Evolutionary conservation across 805 yeast genomes (phyloP), one percentile per base, ranked within the genome.

Genomic region (Saccharomycopsis lassenensis): DNA sequence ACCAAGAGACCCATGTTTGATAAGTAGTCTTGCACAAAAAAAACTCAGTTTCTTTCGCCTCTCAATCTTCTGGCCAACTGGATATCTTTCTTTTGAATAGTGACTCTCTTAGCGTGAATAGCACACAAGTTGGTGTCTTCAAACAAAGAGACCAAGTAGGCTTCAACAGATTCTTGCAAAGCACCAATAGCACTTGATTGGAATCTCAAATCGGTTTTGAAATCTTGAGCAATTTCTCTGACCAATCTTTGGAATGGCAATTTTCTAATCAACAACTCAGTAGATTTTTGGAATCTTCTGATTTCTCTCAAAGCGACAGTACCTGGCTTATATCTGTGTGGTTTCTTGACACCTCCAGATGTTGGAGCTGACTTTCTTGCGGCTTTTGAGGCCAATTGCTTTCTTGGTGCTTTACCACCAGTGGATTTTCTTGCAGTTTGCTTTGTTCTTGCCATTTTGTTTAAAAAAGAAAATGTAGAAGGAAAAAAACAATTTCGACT

Each of bases 301-400:
- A 81, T 81, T 68, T 81, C 91, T 74, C 89, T 78, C 60, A 81
- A 78, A 55, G 93, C 93, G 58, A 80, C 89, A 57, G 89, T 80
- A 77, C 93, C 93, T 59, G 93, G 93, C 83, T 81, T 82, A 69
- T 81, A 82, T 76, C 93, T 78, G 74, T 79, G 91, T 48, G 87
- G 86, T 69, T 80, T 81, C 79, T 80, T 81, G 58, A 81, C 89
- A 70, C 89, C 91, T 57, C 89, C 89, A 41, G 75, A 64, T 40
- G 80, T 65, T 63, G 87, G 86, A 42, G 87, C 89, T 31, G 89
- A 78, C 65, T 81, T 81, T 69, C 91, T 75, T 51, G 93, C 91
- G 49, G 87, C 89, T 72, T 81, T 81, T 47, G 91, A 80, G 48
- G 91, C 89, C 55, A 82, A 74, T 62, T 80, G 87, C 70, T 81